These are phyloP conservation scores for Euphorbia schlechtendalii DNA, from an alignment of 441 rosid genomes.

Conservation along the genomic window DNA sequence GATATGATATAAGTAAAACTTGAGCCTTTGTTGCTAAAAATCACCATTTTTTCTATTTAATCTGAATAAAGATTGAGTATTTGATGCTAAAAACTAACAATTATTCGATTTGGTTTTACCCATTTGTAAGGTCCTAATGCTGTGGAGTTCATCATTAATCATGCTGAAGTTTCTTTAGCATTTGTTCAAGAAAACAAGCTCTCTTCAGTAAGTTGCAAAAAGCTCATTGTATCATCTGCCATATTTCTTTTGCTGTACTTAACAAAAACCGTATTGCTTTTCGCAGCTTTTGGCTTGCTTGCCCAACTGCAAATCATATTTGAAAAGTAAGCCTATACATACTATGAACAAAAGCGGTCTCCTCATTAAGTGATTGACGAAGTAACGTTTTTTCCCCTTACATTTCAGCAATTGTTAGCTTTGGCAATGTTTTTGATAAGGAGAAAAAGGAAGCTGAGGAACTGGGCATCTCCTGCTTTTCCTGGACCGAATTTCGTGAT, in stretches of 20 bases:
- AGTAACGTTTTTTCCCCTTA: neutral
- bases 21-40: no score
- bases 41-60: no score
- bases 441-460: constrained; percentile 72
- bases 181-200: constrained; percentile 74
- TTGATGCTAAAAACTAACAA: no score
- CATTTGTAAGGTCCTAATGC: constrained; percentile 69
- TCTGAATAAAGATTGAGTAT: no score
- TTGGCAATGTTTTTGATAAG: constrained; percentile 42
- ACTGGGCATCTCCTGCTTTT: constrained; percentile 55
- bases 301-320: constrained; percentile 46
- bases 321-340: constrained; percentile 59
- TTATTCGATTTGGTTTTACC: neutral
- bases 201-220: constrained; percentile 45
- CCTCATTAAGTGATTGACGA: neutral
- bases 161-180: constrained; percentile 76
- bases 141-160: constrained; percentile 83
- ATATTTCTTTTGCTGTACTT: neutral
- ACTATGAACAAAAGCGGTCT: neutral
- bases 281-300: constrained; percentile 68
- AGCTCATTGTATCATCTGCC: neutral
- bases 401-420: constrained; percentile 69
- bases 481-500: constrained; percentile 67
- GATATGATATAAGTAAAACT: no score
- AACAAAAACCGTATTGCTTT: neutral